Conservation (phyloP, 768 basidiomycete genomes). For the Cantharellus anzutake region DNA sequence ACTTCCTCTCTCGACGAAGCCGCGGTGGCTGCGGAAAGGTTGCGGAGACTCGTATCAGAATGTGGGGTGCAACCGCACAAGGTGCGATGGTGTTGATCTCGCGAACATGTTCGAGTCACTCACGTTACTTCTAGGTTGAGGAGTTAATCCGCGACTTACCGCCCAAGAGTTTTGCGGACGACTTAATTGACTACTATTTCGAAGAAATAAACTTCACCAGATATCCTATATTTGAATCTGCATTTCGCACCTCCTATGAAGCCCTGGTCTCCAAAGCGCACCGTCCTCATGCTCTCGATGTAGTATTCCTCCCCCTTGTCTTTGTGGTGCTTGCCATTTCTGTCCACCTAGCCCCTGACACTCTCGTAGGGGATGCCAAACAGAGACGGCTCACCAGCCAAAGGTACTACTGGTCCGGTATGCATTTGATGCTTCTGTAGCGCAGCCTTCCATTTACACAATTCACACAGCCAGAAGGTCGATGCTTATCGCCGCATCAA, state of each 20-base stretch:
- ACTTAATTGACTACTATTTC: conserved; percentile 72
- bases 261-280: conserved; percentile 43
- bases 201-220: conserved; percentile 8
- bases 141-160: conserved; percentile 83
- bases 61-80: conserved; percentile 85
- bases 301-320: conserved; percentile 75
- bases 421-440: conserved; percentile 17
- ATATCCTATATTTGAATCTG: conserved; percentile 27
- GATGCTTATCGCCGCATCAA: conserved; percentile 77
- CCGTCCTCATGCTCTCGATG: conserved; percentile 49
- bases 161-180: conserved; percentile 50
- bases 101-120: too few relatives aligned
- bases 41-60: conserved; percentile 74
- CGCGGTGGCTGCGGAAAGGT: conserved; percentile 49
- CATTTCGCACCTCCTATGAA: conserved; percentile 55
- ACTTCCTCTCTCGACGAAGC: conserved; percentile 9
- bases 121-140: conserved; percentile 25
- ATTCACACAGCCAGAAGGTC: conserved; percentile 50
- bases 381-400: conserved; percentile 60
- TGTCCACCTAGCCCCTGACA: conserved; percentile 68
- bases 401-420: conserved; percentile 92
- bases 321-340: conserved; percentile 86
- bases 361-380: conserved; percentile 62
- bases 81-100: background rate
- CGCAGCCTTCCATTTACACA: too few relatives aligned